Evolutionary conservation across 768 basidiomycete genomes (phyloP).

Genomic region (Vishniacozyma victoriae): DNA sequence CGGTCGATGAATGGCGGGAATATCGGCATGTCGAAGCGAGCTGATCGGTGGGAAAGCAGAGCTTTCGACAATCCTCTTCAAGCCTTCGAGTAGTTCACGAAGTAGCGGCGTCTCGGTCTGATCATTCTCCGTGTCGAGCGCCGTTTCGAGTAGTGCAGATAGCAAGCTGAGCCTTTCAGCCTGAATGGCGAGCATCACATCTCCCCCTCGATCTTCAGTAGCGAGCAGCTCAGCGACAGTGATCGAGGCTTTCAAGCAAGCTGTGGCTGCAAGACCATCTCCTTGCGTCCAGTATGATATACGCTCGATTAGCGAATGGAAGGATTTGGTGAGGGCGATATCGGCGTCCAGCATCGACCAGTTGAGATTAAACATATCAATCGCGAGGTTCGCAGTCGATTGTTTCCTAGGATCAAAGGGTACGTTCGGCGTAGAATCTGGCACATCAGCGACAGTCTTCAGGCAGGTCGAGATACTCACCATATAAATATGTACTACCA

Average conservation of each 20-base stretch:
- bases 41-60: conserved; percentile 66
- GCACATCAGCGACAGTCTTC: conserved; percentile 9
- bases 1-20: conserved; percentile 69
- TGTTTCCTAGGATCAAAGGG: conserved; percentile 45
- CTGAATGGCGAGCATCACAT: conserved; percentile 80
- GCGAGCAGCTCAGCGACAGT: conserved; percentile 64
- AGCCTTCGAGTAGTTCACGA: conserved; percentile 57
- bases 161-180: conserved; percentile 67
- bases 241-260: conserved; percentile 57
- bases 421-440: conserved; percentile 42
- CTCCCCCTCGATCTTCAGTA: conserved; percentile 64
- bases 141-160: conserved; percentile 69
- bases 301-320: conserved; percentile 66
- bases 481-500: conserved; percentile 74
- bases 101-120: conserved; percentile 56
- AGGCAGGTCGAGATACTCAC: conserved; percentile 42
- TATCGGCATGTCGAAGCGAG: conserved; percentile 63
- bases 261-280: conserved; percentile 56
- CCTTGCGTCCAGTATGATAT: conserved; percentile 61
- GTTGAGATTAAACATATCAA: conserved; percentile 77
- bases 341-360: conserved; percentile 78
- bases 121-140: conserved; percentile 57
- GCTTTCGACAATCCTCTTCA: conserved; percentile 64
- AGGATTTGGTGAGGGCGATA: conserved; percentile 65
- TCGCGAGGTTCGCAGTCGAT: conserved; percentile 54